Evolutionary conservation across 495 filamentous ascomycete species (phyloP).

Genomic region (Aspergillus homomorphus): DNA sequence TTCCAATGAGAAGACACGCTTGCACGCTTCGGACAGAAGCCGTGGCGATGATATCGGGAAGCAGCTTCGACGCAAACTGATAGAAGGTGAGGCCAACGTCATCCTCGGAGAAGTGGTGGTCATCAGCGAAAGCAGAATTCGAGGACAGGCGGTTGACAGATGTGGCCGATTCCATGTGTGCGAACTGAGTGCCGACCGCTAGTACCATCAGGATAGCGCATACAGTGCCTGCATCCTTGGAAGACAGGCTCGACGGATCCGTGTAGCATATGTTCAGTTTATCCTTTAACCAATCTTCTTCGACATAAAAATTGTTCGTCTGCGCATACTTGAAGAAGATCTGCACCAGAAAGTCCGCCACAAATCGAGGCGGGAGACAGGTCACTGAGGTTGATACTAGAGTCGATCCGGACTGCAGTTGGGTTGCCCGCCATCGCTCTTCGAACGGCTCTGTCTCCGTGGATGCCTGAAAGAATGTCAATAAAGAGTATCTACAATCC

Average conservation of each 20-base stretch:
- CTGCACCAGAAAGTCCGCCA: conserved; percentile 49
- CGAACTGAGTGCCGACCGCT: conserved; percentile 54
- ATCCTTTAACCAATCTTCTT: conserved; percentile 46
- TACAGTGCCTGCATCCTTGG: conserved; percentile 45
- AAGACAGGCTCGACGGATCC: conserved; percentile 37
- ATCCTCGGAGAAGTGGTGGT: conserved; percentile 49
- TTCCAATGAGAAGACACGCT: conserved; percentile 49
- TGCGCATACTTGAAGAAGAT: conserved; percentile 54
- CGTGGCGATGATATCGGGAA: conserved; percentile 53
- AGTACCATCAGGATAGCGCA: conserved; percentile 51
- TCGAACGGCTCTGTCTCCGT: conserved; percentile 45
- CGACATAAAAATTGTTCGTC: conserved; percentile 52
- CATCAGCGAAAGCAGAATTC: conserved; percentile 29
- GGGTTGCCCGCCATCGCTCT: conserved; percentile 48
- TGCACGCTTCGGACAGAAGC: conserved; percentile 52
- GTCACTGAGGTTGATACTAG: conserved; percentile 39
- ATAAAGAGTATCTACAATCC: conserved; percentile 8
- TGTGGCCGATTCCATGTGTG: conserved; percentile 47
- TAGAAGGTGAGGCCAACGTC: conserved; percentile 53
- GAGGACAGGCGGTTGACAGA: conserved; percentile 38
- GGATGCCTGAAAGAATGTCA: conserved; percentile 26
- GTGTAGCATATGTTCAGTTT: conserved; percentile 47
- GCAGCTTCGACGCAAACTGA: conserved; percentile 46
- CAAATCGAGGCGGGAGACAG: conserved; percentile 49
- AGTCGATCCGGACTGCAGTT: conserved; percentile 46